Base-by-base conservation (phyloP, 1,284 basidiomycete species). In the Leccinum ponderosum region DNA sequence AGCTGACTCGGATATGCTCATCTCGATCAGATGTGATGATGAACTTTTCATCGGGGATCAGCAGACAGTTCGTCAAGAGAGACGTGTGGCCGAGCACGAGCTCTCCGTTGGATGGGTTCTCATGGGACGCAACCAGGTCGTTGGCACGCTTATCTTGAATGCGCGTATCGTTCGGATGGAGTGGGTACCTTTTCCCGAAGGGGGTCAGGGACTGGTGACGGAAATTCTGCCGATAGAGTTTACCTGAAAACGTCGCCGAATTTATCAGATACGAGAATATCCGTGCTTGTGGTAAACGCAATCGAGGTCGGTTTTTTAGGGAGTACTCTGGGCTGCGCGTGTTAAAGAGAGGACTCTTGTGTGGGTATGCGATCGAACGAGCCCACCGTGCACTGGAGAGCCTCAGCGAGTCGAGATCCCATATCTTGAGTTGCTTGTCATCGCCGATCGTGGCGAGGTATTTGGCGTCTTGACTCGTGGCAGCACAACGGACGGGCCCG, bases 1-100 rank as follows among this genome's bases (percentile, higher is more conserved):
- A 87, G 69, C 91, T 94, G n/a, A 96, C 83, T 57, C 95, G 83
- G 57, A 98, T 90, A 72, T 97, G 95, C 72, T 97, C 95, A 70
- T 97, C 95, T 52, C 95, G 79, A 73, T 97, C 95, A 0, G 93
- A 90, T 0, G 94, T 93, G 66, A 97, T 82, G 68, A 98, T 87
- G 69, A 83, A 87, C 60, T 81, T 82, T 64, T 89, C 86, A 69
- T 93, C 87, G 0, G 74, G 70, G 0, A 87, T 83, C 56, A 96
- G 82, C 47, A 88, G 68, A 70, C 92, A 87, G 1, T 83, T 76
- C 4, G 90, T 95, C 58, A 97, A 77, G 54, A 94, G 84, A 9
- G 94, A 97, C 1, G 91, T 87, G 69, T 97, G 95, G 5, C 95
- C 94, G 1, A 96, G 79, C 33, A 97, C 75, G 57, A 95, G 86